Conservation (phyloP, 2,329 filamentous ascomycete genomes). For the Didymosphaeria variabile region DNA sequence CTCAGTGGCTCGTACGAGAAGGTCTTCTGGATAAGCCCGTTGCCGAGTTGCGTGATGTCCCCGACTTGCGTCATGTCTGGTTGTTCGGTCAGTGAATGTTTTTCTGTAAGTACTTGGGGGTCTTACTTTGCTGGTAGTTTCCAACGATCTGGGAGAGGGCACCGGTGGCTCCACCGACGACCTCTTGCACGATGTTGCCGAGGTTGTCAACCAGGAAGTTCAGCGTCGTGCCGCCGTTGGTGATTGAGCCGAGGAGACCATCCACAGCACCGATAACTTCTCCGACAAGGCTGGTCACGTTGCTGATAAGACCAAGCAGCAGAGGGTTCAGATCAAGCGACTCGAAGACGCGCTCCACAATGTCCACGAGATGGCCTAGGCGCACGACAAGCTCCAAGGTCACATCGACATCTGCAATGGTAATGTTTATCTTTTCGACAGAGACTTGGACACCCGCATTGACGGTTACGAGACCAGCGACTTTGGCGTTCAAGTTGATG, state of each 20-base stretch:
- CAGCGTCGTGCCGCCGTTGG: constrained; percentile 63
- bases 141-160: constrained; percentile 64
- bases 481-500: constrained; percentile 67
- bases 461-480: constrained; percentile 65
- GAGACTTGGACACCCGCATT: constrained; percentile 60
- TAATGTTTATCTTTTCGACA: constrained; percentile 65
- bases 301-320: constrained; percentile 65
- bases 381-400: constrained; percentile 68
- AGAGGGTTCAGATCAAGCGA: constrained; percentile 69
- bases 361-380: constrained; percentile 67
- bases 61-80: constrained; percentile 66
- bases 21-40: constrained; percentile 60
- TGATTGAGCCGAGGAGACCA: constrained; percentile 67
- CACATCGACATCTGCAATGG: constrained; percentile 67
- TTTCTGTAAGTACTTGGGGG: not conserved
- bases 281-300: constrained; percentile 62
- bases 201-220: constrained; percentile 69
- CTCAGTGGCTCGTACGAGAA: constrained; percentile 61
- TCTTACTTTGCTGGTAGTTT: constrained; percentile 57
- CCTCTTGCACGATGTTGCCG: constrained; percentile 70
- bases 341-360: constrained; percentile 68
- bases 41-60: constrained; percentile 45
- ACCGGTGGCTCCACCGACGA: constrained; percentile 57
- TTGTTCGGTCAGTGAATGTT: constrained; percentile 7
- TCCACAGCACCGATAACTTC: constrained; percentile 66